phyloP scores from a whole-genome alignment of 1,284 basidiomycete species.

The Rhodofomes roseus region DNA sequence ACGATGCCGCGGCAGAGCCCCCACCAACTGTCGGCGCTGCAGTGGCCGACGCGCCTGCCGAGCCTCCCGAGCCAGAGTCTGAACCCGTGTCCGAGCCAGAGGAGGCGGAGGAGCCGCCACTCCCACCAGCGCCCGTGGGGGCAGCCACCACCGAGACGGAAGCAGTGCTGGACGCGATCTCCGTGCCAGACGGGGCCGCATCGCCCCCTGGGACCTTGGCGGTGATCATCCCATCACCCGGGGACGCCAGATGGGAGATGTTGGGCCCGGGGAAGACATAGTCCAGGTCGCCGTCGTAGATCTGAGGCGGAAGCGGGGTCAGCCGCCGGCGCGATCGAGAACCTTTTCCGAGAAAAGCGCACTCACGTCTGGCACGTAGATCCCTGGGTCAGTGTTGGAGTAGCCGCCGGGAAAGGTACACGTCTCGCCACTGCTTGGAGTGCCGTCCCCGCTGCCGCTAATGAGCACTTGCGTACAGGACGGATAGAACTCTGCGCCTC shows the following conservation, averaged over 20 bases:
- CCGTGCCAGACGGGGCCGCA: conserved; percentile 12
- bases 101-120: conserved; percentile 3
- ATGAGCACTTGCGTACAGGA: conserved; percentile 60
- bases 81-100: background rate
- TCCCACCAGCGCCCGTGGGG: conserved; percentile 7
- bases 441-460: conserved; percentile 45
- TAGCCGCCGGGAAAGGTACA: conserved; percentile 66
- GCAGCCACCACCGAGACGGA: conserved; percentile 11
- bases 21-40: background rate
- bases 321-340: background rate
- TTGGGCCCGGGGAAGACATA: conserved; percentile 40
- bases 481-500: conserved; percentile 71
- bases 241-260: conserved; percentile 28
- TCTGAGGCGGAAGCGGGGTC: conserved; percentile 18
- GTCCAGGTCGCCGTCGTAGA: conserved; percentile 29
- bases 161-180: conserved; percentile 9
- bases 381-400: conserved; percentile 57
- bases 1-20: background rate
- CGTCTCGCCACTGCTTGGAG: conserved; percentile 38
- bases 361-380: conserved; percentile 44
- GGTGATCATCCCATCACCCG: conserved; percentile 17
- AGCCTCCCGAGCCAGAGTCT: background rate
- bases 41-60: background rate
- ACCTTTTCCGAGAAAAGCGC: background rate
- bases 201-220: conserved; percentile 14